Percentiles rank a stretch among this genome's conserved stretches.
These are phyloP conservation scores for Pyrenophora teres DNA, from an alignment of 2,329 filamentous ascomycete genomes.

Conservation along the genomic window DNA sequence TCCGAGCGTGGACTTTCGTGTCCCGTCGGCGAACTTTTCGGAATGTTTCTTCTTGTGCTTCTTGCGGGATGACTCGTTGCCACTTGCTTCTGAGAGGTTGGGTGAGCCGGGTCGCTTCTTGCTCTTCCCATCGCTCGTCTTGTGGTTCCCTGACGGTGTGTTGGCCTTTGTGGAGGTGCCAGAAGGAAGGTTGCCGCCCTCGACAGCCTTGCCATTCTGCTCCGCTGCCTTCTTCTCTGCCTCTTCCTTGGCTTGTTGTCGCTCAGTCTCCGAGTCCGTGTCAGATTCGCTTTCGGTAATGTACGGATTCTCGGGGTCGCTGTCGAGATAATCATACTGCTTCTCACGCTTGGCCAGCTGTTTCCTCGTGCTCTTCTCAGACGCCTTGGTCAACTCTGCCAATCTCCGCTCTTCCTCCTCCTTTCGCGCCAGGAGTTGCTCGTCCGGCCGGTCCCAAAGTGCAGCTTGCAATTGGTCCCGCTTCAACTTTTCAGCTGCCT, in stretches of 20 bases:
- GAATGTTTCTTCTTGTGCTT: constrained; percentile 48
- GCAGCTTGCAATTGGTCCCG: constrained; percentile 85
- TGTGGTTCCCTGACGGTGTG: constrained; percentile 64
- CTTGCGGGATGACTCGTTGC: constrained; percentile 83
- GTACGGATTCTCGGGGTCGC: constrained; percentile 63
- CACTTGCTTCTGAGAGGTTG: constrained; percentile 86
- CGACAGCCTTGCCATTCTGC: constrained; percentile 54
- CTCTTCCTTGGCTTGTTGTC: constrained; percentile 63
- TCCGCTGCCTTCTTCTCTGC: constrained; percentile 54
- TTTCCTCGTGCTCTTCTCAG: constrained; percentile 79
- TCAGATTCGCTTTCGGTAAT: constrained; percentile 40
- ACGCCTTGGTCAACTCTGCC: constrained; percentile 69
- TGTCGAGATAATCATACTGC: constrained; percentile 86
- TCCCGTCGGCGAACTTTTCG: constrained; percentile 32
- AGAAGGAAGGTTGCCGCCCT: constrained; percentile 53
- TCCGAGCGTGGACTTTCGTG: constrained; percentile 32
- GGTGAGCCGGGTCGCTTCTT: constrained; percentile 87
- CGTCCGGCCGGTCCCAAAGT: constrained; percentile 69
- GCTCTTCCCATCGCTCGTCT: constrained; percentile 56
- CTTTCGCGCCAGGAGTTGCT: constrained; percentile 64
- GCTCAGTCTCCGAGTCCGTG: constrained; percentile 66
- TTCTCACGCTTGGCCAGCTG: constrained; percentile 83
- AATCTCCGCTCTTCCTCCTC: constrained; percentile 70
- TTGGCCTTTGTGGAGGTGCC: constrained; percentile 71
- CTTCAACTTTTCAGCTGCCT: constrained; percentile 68